Base-by-base conservation (phyloP, 1,139 yeast genomes). In the Candida sojae region DNA sequence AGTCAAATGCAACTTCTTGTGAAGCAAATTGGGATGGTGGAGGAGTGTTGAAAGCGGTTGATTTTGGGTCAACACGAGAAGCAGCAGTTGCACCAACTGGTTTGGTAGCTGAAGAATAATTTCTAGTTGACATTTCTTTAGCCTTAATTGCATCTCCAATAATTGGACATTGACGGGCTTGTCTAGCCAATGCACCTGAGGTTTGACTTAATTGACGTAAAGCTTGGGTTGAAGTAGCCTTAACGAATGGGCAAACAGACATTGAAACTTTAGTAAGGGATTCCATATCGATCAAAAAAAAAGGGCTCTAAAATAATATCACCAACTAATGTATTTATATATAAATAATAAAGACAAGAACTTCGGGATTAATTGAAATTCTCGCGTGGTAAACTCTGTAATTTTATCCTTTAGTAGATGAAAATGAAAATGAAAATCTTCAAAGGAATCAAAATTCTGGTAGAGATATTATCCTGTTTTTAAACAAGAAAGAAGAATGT, bases 191-290 rank as follows among this genome's bases (percentile, higher is more conserved):
- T 32, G 75, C 70, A 7, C 84, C 68, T 13, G 73, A 61, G 32
- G 60, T 56, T 58, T 59, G 70, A 64, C 68, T 71, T 57, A 84
- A 62, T 56, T 77, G 75, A 57, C 85, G 81, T 63, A 85, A 71
- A 37, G 88, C 79, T 50, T 80, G 76, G 32, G 84, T 71, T 9
- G 92, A 77, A 32, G 87, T 76, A 30, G 89, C 78, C 66, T 83
- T 84, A 62, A 92, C 83, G 66, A 89, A 92, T 26, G 97, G 97
- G 65, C 98, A 92, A 49, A 87, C 82, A 58, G 77, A 80, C 75
- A 86, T 79, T 29, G 96, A 88, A 56, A 86, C 87, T 58, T 86
- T 85, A 42, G 92, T 83, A 49, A 89, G 69, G 23, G 90, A 71
- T 66, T 91, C 97, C 97, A 91, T 91, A 39, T 9, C 36, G 44